Conservation (phyloP, 148 eudicot species). For the Dianthus caryophyllus region DNA sequence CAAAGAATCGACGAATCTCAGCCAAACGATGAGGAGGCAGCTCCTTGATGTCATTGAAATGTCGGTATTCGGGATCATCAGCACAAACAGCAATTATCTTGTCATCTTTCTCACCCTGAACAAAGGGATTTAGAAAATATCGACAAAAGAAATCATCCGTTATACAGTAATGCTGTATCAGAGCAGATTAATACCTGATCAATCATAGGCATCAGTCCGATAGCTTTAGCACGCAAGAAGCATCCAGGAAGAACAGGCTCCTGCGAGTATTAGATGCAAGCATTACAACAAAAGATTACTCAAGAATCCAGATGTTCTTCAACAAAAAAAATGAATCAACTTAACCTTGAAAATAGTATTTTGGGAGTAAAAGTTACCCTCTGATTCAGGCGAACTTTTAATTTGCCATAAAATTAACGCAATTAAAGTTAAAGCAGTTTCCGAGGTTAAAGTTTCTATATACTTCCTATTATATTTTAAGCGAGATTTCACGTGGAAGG, state of each 20-base stretch:
- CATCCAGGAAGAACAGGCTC: slow-evolving; percentile 84
- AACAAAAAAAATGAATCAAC: background rate
- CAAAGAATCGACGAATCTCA: slow-evolving; percentile 84
- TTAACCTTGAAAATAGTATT: background rate
- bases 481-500: background rate
- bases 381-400: background rate
- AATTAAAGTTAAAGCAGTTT: background rate
- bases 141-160: background rate
- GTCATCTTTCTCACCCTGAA: slow-evolving; percentile 79
- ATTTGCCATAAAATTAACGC: background rate
- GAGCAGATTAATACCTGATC: slow-evolving; percentile 47
- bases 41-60: slow-evolving; percentile 67
- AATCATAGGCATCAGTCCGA: slow-evolving; percentile 88
- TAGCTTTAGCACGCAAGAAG: slow-evolving; percentile 79
- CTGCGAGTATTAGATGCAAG: slow-evolving; percentile 25
- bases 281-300: background rate
- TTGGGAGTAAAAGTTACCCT: background rate
- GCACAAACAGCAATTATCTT: slow-evolving; percentile 85
- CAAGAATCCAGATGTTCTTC: background rate
- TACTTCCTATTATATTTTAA: too few relatives aligned
- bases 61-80: slow-evolving; percentile 74
- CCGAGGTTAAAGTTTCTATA: too few relatives aligned
- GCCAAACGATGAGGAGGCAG: slow-evolving; percentile 87
- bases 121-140: slow-evolving; percentile 10
- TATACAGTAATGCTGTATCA: background rate